These are phyloP conservation scores for Dispira simplex DNA, from an alignment of 192 early-diverging fungal species.

Conservation along the genomic window DNA sequence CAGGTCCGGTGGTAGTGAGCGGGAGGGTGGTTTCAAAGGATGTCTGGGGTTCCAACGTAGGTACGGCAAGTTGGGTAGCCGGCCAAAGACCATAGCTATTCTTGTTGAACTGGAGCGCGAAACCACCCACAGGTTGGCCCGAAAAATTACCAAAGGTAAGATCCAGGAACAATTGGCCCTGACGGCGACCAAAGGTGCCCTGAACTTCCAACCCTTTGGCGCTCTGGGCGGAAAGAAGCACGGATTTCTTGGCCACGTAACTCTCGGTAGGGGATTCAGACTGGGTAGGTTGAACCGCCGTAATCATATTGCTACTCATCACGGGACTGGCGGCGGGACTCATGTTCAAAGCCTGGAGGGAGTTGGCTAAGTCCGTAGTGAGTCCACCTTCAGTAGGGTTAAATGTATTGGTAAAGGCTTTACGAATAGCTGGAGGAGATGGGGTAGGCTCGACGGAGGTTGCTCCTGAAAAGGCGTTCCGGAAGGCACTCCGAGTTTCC, in stretches of 20 bases:
- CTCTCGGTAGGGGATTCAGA: background rate
- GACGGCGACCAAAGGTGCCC: slow-evolving; percentile 37
- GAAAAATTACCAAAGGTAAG: slow-evolving; percentile 41
- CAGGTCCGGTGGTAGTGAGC: slow-evolving; percentile 33
- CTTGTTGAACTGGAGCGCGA: slow-evolving; percentile 71
- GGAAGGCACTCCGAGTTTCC: background rate
- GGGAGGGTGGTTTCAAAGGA: slow-evolving; percentile 28
- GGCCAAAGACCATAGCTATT: slow-evolving; percentile 53
- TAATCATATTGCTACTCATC: background rate
- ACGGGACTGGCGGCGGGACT: background rate
- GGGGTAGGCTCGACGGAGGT: background rate
- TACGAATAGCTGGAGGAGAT: background rate
- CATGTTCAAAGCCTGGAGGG: background rate
- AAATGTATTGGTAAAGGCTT: slow-evolving; percentile 6
- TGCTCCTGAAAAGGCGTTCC: background rate
- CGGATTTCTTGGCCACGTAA: slow-evolving; percentile 24
- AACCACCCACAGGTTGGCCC: slow-evolving; percentile 31
- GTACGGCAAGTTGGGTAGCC: slow-evolving; percentile 24
- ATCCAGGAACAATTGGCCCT: slow-evolving; percentile 44
- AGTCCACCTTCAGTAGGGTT: background rate
- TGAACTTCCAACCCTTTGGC: slow-evolving; percentile 33
- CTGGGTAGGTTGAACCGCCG: background rate
- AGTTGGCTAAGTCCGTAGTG: background rate
- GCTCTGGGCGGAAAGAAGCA: slow-evolving; percentile 29
- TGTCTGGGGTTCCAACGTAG: slow-evolving; percentile 23